Evolutionary conservation across 176 grass and related monocot genomes (phyloP).

Genomic region (Juncus effusus): DNA sequence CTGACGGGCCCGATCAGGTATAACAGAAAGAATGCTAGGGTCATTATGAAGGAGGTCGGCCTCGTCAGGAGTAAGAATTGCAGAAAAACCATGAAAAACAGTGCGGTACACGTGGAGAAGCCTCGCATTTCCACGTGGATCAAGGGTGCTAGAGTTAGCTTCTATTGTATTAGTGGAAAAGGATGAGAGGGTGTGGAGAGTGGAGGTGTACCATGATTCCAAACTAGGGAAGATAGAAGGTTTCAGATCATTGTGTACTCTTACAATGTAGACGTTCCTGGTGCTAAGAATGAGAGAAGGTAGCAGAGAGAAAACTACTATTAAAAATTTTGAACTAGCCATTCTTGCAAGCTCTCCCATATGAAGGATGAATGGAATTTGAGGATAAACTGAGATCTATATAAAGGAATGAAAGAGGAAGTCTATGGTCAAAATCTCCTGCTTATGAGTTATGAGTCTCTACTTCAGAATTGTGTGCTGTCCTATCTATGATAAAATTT

Average conservation of each 20-base stretch:
- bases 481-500: no score
- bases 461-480: no score
- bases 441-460: no score
- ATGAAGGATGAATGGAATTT: background rate
- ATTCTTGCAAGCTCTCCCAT: background rate
- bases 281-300: slow-evolving; percentile 10
- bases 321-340: slow-evolving; percentile 28
- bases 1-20: slow-evolving; percentile 47
- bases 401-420: no score
- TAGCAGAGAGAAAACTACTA: slow-evolving; percentile 16
- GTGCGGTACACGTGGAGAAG: slow-evolving; percentile 77
- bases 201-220: slow-evolving; percentile 71
- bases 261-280: slow-evolving; percentile 78
- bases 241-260: slow-evolving; percentile 57
- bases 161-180: background rate
- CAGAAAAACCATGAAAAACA: slow-evolving; percentile 86
- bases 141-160: background rate
- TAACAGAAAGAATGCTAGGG: slow-evolving; percentile 62
- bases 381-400: no score
- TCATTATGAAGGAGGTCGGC: slow-evolving; percentile 44
- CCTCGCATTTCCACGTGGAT: slow-evolving; percentile 9
- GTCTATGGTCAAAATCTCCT: no score
- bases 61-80: slow-evolving; percentile 33
- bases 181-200: slow-evolving; percentile 36
- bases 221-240: slow-evolving; percentile 67